Percentiles rank a stretch among this genome's conserved stretches.
phyloP scores from a whole-genome alignment of 164 flowering plant species.

The Hamamelis virginiana region DNA sequence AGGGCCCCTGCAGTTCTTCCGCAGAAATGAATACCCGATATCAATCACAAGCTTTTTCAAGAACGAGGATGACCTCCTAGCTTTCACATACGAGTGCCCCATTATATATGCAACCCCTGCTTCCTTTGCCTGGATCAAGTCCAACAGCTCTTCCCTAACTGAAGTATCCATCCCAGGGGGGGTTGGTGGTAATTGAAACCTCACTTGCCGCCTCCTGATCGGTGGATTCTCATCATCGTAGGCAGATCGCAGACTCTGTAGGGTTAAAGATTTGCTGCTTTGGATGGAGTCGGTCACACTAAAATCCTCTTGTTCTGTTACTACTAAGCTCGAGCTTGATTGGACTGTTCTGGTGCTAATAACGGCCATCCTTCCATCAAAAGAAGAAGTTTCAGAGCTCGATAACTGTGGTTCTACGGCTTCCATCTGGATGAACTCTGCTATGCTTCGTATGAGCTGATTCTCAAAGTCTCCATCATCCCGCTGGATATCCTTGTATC shows the following conservation, averaged over 20 bases:
- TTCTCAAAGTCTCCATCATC: slow-evolving; percentile 83
- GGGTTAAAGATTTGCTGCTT: slow-evolving; percentile 41
- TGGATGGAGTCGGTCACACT: slow-evolving; percentile 24
- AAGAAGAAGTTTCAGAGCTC: slow-evolving; percentile 33
- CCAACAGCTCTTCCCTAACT: slow-evolving; percentile 47
- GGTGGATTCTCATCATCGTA: slow-evolving; percentile 45
- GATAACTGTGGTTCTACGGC: slow-evolving; percentile 56
- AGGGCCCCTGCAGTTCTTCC: slow-evolving; percentile 56
- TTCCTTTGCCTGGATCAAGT: slow-evolving; percentile 47
- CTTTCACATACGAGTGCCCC: slow-evolving; percentile 55
- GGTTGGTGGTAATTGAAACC: slow-evolving; percentile 39
- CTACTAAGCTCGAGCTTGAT: slow-evolving; percentile 32
- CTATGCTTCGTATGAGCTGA: slow-evolving; percentile 72
- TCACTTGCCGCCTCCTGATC: slow-evolving; percentile 40
- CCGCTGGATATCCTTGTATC: slow-evolving; percentile 77
- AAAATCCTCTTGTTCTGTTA: slow-evolving; percentile 29
- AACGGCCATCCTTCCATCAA: slow-evolving; percentile 64
- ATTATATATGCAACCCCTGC: slow-evolving; percentile 55
- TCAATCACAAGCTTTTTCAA: slow-evolving; percentile 42
- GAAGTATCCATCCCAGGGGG: slow-evolving; percentile 46
- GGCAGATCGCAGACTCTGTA: slow-evolving; percentile 37
- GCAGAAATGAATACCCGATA: slow-evolving; percentile 50
- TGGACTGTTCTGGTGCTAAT: slow-evolving; percentile 35
- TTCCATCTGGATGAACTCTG: slow-evolving; percentile 90
- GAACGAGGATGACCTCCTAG: slow-evolving; percentile 38